Conservation (phyloP, 2,329 filamentous ascomycete genomes). For the Nectriaceae sp. region DNA sequence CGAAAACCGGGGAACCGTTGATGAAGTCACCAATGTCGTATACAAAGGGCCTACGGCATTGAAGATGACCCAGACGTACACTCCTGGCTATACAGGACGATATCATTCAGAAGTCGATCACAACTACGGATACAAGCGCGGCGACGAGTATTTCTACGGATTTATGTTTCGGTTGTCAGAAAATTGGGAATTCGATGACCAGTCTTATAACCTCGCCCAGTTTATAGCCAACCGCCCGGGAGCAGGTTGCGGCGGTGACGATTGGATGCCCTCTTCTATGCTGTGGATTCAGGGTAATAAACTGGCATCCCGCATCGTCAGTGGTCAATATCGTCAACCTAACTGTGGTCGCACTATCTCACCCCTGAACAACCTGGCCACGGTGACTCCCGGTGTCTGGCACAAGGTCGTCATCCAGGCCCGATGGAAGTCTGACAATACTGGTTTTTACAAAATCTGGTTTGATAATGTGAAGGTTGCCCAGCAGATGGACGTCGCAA, state of each 20-base stretch:
- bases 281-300: constrained; percentile 46
- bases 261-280: constrained; percentile 52
- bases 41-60: constrained; percentile 42
- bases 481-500: constrained; percentile 41
- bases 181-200: constrained; percentile 46
- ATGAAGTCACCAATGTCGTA: constrained; percentile 42
- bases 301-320: constrained; percentile 42
- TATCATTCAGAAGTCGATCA: constrained; percentile 52
- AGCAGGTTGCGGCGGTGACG: constrained; percentile 42
- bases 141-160: constrained; percentile 50
- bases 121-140: constrained; percentile 45
- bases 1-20: constrained; percentile 45
- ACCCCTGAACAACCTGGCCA: constrained; percentile 32
- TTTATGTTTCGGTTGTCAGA: constrained; percentile 51
- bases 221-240: constrained; percentile 52
- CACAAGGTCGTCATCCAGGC: constrained; percentile 48
- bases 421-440: constrained; percentile 44
- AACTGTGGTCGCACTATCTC: constrained; percentile 26
- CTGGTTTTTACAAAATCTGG: constrained; percentile 49
- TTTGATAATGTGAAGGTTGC: constrained; percentile 47
- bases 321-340: constrained; percentile 27
- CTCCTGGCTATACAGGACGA: constrained; percentile 42
- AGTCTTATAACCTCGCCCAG: constrained; percentile 51
- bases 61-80: constrained; percentile 48
- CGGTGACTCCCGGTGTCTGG: constrained; percentile 46